phyloP scores from a whole-genome alignment of 768 basidiomycete species.

The Tubosaeta brunneosetosa region DNA sequence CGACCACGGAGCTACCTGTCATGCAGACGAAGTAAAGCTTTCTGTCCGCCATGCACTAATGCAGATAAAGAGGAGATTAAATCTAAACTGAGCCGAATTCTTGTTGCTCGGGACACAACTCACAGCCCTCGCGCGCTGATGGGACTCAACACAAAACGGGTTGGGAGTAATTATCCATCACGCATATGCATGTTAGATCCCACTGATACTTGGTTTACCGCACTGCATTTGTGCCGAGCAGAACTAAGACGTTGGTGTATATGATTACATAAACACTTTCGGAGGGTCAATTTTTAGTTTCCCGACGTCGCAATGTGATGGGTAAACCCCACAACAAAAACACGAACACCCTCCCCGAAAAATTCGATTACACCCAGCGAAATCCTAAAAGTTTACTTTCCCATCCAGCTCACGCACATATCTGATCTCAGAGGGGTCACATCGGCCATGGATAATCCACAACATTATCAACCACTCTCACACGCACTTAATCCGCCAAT shows the following conservation, averaged over 20 bases:
- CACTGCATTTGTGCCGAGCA: too few species aligned
- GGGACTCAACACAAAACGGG: not conserved
- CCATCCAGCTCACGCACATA: conserved; percentile 21
- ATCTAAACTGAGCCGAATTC: not conserved
- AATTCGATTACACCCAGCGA: conserved; percentile 31
- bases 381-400: conserved; percentile 22
- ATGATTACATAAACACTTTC: conserved; percentile 19
- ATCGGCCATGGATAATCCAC: conserved; percentile 56
- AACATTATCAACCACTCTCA: conserved; percentile 77
- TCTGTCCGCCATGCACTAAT: not conserved
- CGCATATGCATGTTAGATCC: too few species aligned
- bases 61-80: not conserved
- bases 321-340: conserved; percentile 27
- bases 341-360: conserved; percentile 24
- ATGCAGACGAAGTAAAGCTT: not conserved
- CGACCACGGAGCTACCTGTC: not conserved
- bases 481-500: conserved; percentile 65
- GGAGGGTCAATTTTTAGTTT: conserved; percentile 22
- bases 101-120: too few species aligned
- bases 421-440: conserved; percentile 13
- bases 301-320: conserved; percentile 24
- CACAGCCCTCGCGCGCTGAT: too few species aligned
- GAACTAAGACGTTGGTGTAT: not conserved
- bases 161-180: not conserved
- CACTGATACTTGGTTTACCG: too few species aligned